These are phyloP conservation scores for Fusarium veterinarium DNA, from an alignment of 2,329 filamentous ascomycete species.

Conservation along the genomic window DNA sequence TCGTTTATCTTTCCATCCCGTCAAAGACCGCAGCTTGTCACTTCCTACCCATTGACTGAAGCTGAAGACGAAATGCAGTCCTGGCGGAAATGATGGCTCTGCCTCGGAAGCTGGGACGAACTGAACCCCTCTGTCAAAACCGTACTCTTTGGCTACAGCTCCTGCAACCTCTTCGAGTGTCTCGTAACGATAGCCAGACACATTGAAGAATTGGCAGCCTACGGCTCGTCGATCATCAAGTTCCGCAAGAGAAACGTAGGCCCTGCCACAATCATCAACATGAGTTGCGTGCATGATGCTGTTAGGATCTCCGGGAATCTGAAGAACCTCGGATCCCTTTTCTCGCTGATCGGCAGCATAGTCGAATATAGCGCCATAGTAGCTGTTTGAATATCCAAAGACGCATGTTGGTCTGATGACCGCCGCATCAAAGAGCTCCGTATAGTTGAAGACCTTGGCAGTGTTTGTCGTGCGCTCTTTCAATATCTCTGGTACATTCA, in stretches of 20 bases:
- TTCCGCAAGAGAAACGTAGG: conserved; percentile 58
- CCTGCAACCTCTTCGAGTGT: conserved; percentile 53
- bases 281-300: conserved; percentile 60
- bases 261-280: conserved; percentile 62
- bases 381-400: conserved; percentile 59
- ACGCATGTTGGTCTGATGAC: conserved; percentile 60
- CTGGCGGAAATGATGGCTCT: conserved; percentile 26
- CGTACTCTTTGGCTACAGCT: conserved; percentile 56
- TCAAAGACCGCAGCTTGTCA: conserved; percentile 54
- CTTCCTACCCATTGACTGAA: conserved; percentile 58
- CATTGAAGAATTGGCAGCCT: conserved; percentile 57
- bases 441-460: conserved; percentile 49
- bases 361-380: conserved; percentile 55
- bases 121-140: conserved; percentile 46
- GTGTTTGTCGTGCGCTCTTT: conserved; percentile 49
- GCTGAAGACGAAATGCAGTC: conserved; percentile 46
- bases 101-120: conserved; percentile 40
- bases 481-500: conserved; percentile 46
- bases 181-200: conserved; percentile 58
- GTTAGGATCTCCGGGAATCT: conserved; percentile 49
- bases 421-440: conserved; percentile 55
- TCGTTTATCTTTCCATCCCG: conserved; percentile 55
- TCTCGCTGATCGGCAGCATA: conserved; percentile 45
- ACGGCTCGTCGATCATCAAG: conserved; percentile 49
- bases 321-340: conserved; percentile 40